A percentile compares a stretch with the other conserved stretches of the same genome.
Conservation (phyloP, 1,139 yeast species). For the Pichia sp. region DNA sequence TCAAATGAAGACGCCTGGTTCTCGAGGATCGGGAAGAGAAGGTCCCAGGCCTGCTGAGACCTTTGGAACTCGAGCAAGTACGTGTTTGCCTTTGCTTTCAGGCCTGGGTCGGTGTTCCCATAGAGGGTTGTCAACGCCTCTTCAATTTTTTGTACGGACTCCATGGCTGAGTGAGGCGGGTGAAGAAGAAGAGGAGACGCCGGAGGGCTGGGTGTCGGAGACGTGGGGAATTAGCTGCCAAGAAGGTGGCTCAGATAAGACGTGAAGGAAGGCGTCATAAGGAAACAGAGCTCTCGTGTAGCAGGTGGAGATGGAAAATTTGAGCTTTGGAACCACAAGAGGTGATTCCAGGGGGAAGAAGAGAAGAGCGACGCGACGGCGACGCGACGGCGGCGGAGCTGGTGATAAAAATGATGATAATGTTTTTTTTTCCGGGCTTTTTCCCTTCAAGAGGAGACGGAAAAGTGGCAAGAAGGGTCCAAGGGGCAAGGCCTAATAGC, state of each 20-base stretch:
- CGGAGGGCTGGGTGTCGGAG: too few species aligned
- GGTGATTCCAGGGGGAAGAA: too few species aligned
- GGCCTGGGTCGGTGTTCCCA: constrained; percentile 39
- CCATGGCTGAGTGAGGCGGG: constrained; percentile 1
- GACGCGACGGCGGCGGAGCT: not conserved
- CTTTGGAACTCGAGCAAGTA: constrained; percentile 80
- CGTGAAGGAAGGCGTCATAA: too few species aligned
- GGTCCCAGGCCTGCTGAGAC: constrained; percentile 65
- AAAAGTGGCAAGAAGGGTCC: not conserved
- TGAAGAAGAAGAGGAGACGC: too few species aligned
- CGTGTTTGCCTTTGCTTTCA: constrained; percentile 58
- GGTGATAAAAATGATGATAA: not conserved
- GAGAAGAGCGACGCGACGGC: constrained; percentile 2
- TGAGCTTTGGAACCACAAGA: not conserved
- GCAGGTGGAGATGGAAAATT: not conserved
- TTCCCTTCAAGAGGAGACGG: too few species aligned
- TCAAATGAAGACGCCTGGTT: constrained; percentile 35
- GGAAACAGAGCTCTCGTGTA: constrained; percentile 1
- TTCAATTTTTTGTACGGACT: constrained; percentile 24
- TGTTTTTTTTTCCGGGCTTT: not conserved
- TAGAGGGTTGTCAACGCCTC: constrained; percentile 62
- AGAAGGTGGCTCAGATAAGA: too few species aligned
- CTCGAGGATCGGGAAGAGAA: constrained; percentile 33
- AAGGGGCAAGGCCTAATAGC: not conserved
- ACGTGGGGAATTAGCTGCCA: too few species aligned